Evolutionary conservation across 208 protist genomes (phyloP), one percentile per base, ranked within the genome.

Genomic region (Acanthamoeba triangularis): DNA sequence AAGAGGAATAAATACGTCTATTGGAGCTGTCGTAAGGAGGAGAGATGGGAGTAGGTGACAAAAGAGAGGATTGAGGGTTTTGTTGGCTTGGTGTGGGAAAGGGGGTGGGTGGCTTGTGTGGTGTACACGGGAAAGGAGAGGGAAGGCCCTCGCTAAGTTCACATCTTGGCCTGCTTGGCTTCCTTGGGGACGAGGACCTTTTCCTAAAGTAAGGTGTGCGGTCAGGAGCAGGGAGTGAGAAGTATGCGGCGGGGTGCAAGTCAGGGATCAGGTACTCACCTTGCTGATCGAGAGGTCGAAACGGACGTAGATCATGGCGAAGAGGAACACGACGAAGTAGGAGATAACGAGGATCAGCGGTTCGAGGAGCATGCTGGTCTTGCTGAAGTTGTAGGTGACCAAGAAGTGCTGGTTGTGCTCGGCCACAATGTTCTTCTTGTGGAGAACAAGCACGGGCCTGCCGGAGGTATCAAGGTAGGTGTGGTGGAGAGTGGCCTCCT

Each of bases 381-480:
- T 56, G 13, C 63, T 65, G 47, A 97, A 96, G 67, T 56, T 54
- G 94, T 96, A 97, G 35, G 90, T 90, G 37, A 97, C 95, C 90
- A 96, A 88, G 56, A 97, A 35, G 33, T 54, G 65, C n/a, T 93
- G 63, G 28, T 96, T 93, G 95, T 96, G 90, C 52, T 97, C 95
- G 7, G n/a, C 13, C 2, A 96, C 90, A 3, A 96, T 84, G 76
- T 97, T 95, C 35, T 67, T 76, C 41, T 87, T 52, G 25, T 59
- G n/a, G 23, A 97, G 25, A 4, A 92, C 54, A 33, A 97, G 3
- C 16, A 97, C 93, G 63, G 96, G 95, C 59, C 97, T 59, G 76
- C 97, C 97, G 1, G 91, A 80, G 30, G 94, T 97, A 49, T 97
- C 97, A 20, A 97, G 85, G 95, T 96, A 97, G 11, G 96, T 97